A percentile compares a stretch with the other conserved stretches of the same genome.
phyloP scores from a whole-genome alignment of 371 early-diverging fungal species.

The Rhizopus microsporus region DNA sequence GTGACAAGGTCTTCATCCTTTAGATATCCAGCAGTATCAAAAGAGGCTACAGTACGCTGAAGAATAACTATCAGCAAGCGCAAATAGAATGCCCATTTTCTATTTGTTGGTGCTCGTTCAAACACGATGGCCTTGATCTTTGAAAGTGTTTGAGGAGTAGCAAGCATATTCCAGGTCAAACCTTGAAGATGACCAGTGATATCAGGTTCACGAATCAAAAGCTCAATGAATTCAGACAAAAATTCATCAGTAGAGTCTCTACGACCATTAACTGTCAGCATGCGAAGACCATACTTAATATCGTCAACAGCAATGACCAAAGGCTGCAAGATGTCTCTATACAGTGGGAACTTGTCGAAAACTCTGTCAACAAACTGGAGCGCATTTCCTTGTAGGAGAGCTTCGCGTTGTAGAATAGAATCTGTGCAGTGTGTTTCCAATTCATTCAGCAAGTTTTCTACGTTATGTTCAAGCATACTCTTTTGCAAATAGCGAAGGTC shows the following conservation, averaged over 20 bases:
- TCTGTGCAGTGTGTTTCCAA: conserved; percentile 36
- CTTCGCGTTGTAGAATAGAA: conserved; percentile 56
- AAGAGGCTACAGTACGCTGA: conserved; percentile 51
- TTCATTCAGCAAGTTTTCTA: conserved; percentile 46
- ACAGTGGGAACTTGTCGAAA: conserved; percentile 59
- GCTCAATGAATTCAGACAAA: conserved; percentile 44
- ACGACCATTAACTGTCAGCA: conserved; percentile 45
- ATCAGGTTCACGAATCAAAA: conserved; percentile 49
- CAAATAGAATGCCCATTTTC: conserved; percentile 69
- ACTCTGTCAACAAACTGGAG: conserved; percentile 69
- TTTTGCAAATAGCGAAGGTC: conserved; percentile 72
- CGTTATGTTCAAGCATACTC: conserved; percentile 61
- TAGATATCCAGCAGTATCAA: conserved; percentile 61
- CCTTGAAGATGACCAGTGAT: conserved; percentile 36
- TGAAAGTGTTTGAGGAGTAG: conserved; percentile 43
- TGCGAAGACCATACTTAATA: conserved; percentile 77
- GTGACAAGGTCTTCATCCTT: conserved; percentile 50
- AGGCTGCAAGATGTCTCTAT: conserved; percentile 81
- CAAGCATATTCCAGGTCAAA: conserved; percentile 49
- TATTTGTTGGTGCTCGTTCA: conserved; percentile 47
- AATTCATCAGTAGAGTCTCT: conserved; percentile 32
- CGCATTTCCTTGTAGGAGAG: conserved; percentile 72
- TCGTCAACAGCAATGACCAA: conserved; percentile 69
- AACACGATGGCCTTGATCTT: conserved; percentile 56
- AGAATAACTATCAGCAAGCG: conserved; percentile 61